A percentile compares a stretch with the other conserved stretches of the same genome.
Evolutionary conservation across 148 eudicot species (phyloP).

Genomic region (Rhododendron kiyosumense): DNA sequence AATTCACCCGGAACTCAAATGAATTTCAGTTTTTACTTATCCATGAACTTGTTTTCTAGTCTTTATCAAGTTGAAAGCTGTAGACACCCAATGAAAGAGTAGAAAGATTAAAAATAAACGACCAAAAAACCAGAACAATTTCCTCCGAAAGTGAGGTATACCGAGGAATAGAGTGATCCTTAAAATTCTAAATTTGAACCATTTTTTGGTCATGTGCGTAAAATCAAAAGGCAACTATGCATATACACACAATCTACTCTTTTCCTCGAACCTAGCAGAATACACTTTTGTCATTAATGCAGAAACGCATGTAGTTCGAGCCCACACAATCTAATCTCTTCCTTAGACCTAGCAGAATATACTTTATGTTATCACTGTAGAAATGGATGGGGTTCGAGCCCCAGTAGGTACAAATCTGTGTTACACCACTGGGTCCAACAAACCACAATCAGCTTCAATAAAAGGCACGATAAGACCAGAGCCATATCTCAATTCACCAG

Average conservation of each 20-base stretch:
- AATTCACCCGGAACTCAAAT: background rate
- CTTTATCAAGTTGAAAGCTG: background rate
- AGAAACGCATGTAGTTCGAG: background rate
- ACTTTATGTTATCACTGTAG: background rate
- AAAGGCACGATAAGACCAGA: background rate
- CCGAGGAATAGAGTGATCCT: slow-evolving; percentile 81
- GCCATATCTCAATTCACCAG: background rate
- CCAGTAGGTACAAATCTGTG: background rate
- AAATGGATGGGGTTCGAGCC: background rate
- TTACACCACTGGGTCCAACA: background rate
- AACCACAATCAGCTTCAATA: background rate
- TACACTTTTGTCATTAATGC: background rate
- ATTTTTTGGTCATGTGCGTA: background rate
- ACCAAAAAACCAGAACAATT: slow-evolving; percentile 83
- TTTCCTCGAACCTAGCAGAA: background rate
- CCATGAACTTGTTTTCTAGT: background rate
- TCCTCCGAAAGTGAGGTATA: slow-evolving; percentile 88
- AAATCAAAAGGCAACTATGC: background rate
- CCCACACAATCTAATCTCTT: background rate
- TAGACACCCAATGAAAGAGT: background rate
- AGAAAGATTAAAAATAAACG: no score
- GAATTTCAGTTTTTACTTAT: background rate
- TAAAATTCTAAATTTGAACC: slow-evolving; percentile 51
- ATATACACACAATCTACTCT: background rate
- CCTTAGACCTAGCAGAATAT: background rate